Evolutionary conservation across 2,329 filamentous ascomycete genomes (phyloP).

Genomic region (Colletotrichum caudatum): DNA sequence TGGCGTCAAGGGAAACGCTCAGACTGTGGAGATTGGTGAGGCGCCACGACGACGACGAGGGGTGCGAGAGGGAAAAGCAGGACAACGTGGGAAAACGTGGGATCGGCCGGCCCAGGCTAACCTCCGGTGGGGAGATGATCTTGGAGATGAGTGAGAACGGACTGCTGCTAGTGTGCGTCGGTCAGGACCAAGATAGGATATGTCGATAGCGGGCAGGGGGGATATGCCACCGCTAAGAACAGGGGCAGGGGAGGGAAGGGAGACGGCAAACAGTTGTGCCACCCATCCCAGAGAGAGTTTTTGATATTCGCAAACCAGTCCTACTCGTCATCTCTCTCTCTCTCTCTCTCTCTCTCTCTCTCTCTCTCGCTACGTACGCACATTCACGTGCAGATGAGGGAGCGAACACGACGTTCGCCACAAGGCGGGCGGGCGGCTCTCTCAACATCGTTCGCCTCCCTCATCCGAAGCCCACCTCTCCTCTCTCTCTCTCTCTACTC

Average conservation of each 20-base stretch:
- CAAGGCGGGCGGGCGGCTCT: too few species aligned
- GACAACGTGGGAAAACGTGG: slow-evolving; percentile 22
- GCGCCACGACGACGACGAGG: background rate
- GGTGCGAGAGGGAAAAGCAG: background rate
- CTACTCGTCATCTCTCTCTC: too few species aligned
- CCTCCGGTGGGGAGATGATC: background rate
- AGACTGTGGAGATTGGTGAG: slow-evolving; percentile 39
- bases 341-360: background rate
- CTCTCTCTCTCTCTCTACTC: background rate
- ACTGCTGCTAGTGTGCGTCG: background rate
- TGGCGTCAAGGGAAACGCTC: slow-evolving; percentile 13
- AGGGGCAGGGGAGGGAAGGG: background rate
- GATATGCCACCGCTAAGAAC: background rate
- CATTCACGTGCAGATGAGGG: too few species aligned
- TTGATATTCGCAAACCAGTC: background rate
- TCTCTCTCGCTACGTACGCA: background rate
- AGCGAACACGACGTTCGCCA: background rate
- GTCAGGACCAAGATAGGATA: background rate
- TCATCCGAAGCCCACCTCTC: slow-evolving; percentile 20
- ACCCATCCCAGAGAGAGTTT: too few species aligned
- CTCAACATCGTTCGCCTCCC: background rate
- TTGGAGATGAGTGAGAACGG: background rate
- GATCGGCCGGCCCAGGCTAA: slow-evolving; percentile 1
- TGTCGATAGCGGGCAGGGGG: background rate
- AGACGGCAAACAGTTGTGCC: too few species aligned